Base-by-base conservation (phyloP, 129 eudicot species). In the Escallonia rubra region DNA sequence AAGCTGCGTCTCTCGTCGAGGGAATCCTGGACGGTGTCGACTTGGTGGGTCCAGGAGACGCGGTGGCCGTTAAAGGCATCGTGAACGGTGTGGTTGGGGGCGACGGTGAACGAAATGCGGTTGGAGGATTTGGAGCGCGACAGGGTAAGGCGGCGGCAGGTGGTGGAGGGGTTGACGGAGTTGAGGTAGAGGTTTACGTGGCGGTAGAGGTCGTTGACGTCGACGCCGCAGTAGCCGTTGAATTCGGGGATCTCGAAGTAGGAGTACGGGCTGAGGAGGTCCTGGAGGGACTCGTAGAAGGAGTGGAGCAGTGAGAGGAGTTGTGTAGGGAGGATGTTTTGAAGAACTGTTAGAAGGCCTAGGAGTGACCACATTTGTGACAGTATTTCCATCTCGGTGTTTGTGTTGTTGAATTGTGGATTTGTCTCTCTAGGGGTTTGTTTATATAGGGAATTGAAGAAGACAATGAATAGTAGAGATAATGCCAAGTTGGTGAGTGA, bases 201-300 rank as follows among this genome's bases (percentile, higher is more conserved):
- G 71, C 80, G 80, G 74, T 80, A 80, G 47, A 80, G 85, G 41
- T 80, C 80, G 41, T 80, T 80, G 61, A 80, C 71, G 23, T 80
- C 85, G 6, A 80, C 80, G 44, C 77, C 74, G 47, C 85, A 60
- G 53, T 71, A 71, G 74, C 80, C 78, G 48, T 70, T 80, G 46
- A 80, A 80, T 67, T 80, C 85, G 0, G 81, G 85, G 63, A 80
- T 75, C 50, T 80, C 85, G 50, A 75, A 80, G 69, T 67, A 71
- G 7, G 80, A 66, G 41, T 70, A 66, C 8, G 85, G 80, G 58
- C 71, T 80, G 61, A 75, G 47, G 71, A 76, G 15, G 9, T 80
- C 78, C 38, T 80, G 85, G 16, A 76, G 68, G 64, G 75, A 71
- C 41, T 80, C 85, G 43, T 72, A 80, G 57, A 72, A 63, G 12